Base-by-base conservation (phyloP, 1,284 basidiomycete genomes). In the Puccinia hordei region DNA sequence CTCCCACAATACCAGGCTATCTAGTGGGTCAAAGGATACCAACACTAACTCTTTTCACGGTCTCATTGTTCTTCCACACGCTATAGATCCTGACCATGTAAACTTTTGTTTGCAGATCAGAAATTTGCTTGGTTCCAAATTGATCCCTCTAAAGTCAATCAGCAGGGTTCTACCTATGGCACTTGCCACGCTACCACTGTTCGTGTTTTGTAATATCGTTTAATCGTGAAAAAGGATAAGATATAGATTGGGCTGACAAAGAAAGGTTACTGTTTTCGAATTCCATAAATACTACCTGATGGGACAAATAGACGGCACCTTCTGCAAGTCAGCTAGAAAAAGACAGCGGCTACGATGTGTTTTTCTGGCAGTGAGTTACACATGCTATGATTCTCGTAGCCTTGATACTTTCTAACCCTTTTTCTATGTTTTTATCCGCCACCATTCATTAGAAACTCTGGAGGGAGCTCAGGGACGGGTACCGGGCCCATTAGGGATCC, bases 61-160 rank as follows among this genome's bases (percentile, higher is more conserved):
- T 55, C 12, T 33, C 57, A 59, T 33, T 33, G n/a, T 13, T 33
- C 5, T 59, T 33, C 17, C 57, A 30, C 33, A 33, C 61, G 19
- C 2, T 65, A 8, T 12, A 33, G 27, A 59, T 33, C 15, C 41
- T 46, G 41, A 35, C 15, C 19, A 33, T 35, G 27, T 6, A n/a
- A n/a, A n/a, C 49, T 53, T 1, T 53, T 35, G 2, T 24, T 13
- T 57, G 17, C 57, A 73, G 72, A 59, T 55, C 76, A 79, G 51
- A 59, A 69, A 44, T 79, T 79, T 33, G 76, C 66, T n/a, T 79
- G 66, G 65, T 79, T 79, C 33, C n/a, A 69, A 44, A 71, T 79
- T 49, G 76, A 79, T 72, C 51, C 76, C 30, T 53, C 76, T 3
- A 79, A 71, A 69, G 68, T 57, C 13, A 79, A 71, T 41, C 65